Conservation (phyloP, 805 yeast species). For the Wickerhamiella siamensis region DNA sequence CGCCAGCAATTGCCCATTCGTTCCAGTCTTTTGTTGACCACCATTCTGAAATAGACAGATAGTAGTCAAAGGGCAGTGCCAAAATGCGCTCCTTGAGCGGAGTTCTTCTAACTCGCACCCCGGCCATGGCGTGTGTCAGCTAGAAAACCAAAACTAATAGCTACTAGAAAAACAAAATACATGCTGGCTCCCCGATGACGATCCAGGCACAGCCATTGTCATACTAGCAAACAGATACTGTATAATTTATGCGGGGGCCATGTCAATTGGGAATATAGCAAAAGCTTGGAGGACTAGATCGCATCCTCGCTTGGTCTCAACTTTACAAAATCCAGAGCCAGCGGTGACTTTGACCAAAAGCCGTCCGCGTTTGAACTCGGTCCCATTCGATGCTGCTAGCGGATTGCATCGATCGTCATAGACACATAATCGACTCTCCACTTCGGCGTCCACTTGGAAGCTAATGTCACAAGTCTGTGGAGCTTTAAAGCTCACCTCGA, state of each 20-base stretch:
- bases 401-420: neutral
- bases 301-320: neutral
- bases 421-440: neutral
- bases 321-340: neutral
- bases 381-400: neutral
- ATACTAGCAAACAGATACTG: neutral
- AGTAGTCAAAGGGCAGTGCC: neutral
- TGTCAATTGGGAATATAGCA: neutral
- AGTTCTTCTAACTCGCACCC: neutral
- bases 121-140: no score
- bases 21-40: neutral
- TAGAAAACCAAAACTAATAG: no score
- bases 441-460: constrained; percentile 1
- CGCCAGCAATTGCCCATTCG: neutral
- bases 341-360: neutral
- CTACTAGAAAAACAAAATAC: no score
- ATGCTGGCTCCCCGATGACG: no score
- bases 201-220: no score
- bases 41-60: neutral
- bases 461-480: neutral
- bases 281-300: neutral
- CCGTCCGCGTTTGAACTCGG: neutral
- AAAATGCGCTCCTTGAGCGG: neutral
- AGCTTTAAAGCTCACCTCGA: neutral
- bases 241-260: neutral